phyloP scores from a whole-genome alignment of 192 early-diverging fungal genomes.

The Gonapodya prolifera region DNA sequence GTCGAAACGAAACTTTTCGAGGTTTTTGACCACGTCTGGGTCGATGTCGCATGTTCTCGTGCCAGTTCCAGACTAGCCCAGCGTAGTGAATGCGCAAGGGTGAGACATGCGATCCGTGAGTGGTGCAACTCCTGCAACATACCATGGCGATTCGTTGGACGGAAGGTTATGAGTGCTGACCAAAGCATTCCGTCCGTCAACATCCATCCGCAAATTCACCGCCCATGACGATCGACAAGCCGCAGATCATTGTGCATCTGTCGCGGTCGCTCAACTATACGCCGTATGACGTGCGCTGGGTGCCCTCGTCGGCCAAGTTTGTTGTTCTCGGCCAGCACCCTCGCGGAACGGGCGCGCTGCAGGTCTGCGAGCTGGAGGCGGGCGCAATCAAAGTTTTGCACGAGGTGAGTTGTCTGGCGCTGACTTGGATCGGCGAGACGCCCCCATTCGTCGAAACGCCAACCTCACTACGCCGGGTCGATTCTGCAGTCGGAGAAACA shows the following conservation, averaged over 20 bases:
- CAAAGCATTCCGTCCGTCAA: too few relatives aligned
- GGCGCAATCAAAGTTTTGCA: slow-evolving; percentile 28
- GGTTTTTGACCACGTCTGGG: neutral
- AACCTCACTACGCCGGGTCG: neutral
- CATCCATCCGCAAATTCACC: neutral
- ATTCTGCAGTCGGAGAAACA: slow-evolving; percentile 28
- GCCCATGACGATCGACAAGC: slow-evolving; percentile 21
- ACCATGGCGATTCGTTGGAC: neutral
- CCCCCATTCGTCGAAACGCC: neutral
- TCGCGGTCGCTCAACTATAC: slow-evolving; percentile 28
- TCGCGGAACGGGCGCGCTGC: slow-evolving; percentile 40
- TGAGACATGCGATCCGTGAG: neutral
- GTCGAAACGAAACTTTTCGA: neutral
- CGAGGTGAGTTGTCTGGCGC: slow-evolving; percentile 18
- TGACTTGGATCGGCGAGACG: neutral
- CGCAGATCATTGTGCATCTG: slow-evolving; percentile 32
- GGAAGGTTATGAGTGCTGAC: too few relatives aligned
- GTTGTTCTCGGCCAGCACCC: slow-evolving; percentile 48
- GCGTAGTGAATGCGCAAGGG: neutral
- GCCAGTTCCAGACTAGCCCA: neutral
- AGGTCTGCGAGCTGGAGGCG: slow-evolving; percentile 39
- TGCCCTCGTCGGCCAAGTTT: slow-evolving; percentile 46
- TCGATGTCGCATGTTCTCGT: slow-evolving; percentile 1
- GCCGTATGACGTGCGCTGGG: slow-evolving; percentile 52
- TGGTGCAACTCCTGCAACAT: neutral